Base-by-base conservation (phyloP, 2,329 filamentous ascomycete species). In the Davidsoniella neocaledoniae region DNA sequence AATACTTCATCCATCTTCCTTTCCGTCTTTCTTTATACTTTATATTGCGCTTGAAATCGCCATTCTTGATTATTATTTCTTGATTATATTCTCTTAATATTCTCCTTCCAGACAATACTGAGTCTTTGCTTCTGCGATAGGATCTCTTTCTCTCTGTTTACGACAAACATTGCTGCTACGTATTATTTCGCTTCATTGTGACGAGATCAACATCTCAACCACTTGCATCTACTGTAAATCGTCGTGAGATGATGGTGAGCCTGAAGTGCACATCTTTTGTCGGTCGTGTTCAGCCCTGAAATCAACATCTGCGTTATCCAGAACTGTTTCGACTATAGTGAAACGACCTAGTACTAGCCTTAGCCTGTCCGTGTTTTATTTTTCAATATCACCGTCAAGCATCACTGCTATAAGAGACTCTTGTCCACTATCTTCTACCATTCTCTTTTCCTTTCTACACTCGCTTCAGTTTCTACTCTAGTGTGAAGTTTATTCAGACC, bases 271-370 rank as follows among this genome's bases (percentile, higher is more conserved):
- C 43, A 19, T 48, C 39, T 47, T 16, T 37, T 44, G 46, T 52
- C 48, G 50, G 50, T 37, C 45, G 50, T 52, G 40, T 52, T 36
- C 40, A 48, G 41, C 50, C 50, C 36, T 52, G 50, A 52, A 50
- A 25, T 16, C 10, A 33, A 33, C 9, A 9, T 33, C 12, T 12
- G 29, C 12, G 12, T 33, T 5, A 9, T 12, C 26, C 26, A 29
- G 26, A 7, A 29, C 10, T 29, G 26, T 29, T 29, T 29, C 5
- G 26, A 29, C 26, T 29, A 23, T 23, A 33, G 29, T 33, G 12
- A 33, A 33, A 33, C 29, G 29, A 33, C 29, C 4, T 33, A 33
- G 29, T 33, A 33, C 3, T 4, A 33, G 12, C 12, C 29, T 33
- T 23, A 23, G 21, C 21, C 12, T 33, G 29, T 33, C 29, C 2